These are phyloP conservation scores for Termitomyces sp. DNA, from an alignment of 768 basidiomycete genomes.

Conservation along the genomic window DNA sequence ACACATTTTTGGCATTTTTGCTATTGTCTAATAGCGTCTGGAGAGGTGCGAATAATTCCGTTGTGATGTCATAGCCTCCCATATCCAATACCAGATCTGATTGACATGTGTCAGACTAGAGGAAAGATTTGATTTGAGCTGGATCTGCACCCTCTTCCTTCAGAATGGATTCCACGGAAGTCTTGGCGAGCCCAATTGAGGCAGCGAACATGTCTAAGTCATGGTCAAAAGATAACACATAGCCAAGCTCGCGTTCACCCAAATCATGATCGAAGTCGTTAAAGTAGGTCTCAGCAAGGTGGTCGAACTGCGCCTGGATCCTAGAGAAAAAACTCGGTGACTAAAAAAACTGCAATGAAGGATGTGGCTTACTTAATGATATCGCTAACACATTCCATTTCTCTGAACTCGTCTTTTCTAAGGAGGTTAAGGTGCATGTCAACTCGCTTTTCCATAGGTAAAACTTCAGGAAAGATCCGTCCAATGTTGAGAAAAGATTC, in stretches of 20 bases:
- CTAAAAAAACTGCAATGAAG: constrained; percentile 4
- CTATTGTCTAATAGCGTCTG: constrained; percentile 79
- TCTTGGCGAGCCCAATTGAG: constrained; percentile 86
- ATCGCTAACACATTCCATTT: constrained; percentile 90
- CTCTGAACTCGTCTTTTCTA: constrained; percentile 84
- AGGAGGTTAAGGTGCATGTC: constrained; percentile 88
- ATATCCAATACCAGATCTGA: constrained; percentile 69
- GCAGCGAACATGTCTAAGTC: constrained; percentile 95
- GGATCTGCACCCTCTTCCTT: constrained; percentile 66
- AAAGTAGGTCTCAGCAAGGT: constrained; percentile 86
- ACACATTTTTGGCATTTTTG: constrained; percentile 71
- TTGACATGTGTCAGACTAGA: background rate
- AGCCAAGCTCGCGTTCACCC: constrained; percentile 84
- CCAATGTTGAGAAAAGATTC: constrained; percentile 85
- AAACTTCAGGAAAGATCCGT: constrained; percentile 76
- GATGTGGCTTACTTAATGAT: constrained; percentile 64
- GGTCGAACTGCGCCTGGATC: constrained; percentile 90
- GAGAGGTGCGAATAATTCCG: constrained; percentile 76
- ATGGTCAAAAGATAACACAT: constrained; percentile 75
- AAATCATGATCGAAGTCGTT: constrained; percentile 78
- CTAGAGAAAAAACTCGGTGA: constrained; percentile 31
- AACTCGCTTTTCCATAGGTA: constrained; percentile 84
- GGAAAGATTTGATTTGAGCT: background rate
- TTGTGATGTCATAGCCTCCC: constrained; percentile 68
- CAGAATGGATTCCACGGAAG: constrained; percentile 65